Base-by-base conservation (phyloP, 108 stramenopile genomes). In the Bacterosira constricta region DNA sequence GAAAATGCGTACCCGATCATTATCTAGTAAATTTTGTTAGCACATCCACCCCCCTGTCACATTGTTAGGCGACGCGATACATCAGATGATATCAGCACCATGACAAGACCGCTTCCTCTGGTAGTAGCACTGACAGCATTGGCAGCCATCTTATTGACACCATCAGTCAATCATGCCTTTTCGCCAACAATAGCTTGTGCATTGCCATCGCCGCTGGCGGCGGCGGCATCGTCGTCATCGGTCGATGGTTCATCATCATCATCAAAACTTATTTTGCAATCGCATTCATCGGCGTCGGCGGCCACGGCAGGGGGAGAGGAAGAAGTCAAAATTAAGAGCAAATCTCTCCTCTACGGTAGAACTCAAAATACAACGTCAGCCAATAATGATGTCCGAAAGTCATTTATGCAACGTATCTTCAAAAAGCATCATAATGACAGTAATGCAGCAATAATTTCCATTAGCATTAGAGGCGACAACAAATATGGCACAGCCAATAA, bases 401-500 rank as follows among this genome's bases (percentile, higher is more conserved):
- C n/a, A n/a, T n/a, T n/a, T n/a, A n/a, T n/a, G n/a, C n/a, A n/a
- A n/a, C n/a, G n/a, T n/a, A n/a, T n/a, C n/a, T n/a, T n/a, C n/a
- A n/a, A n/a, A n/a, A n/a, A n/a, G n/a, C n/a, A n/a, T n/a, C n/a
- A n/a, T n/a, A n/a, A n/a, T n/a, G n/a, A 18, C 20, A 47, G 46
- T 47, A 1, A 4, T 47, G 2, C 20, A 47, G 1, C 20, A 20
- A 5, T 25, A 6, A 20, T 3, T 11, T 21, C 3, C 11, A 13
- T 49, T 49, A 25, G 47, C 3, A 11, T 8, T 11, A 25, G 23
- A 21, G 25, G 47, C 21, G 47, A 25, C 23, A 25, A 25, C 26
- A 8, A 10, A 25, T 49, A 49, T 32, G 55, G 55, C 35, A 34
- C 4, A 3, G 34, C 34, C 36, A 38, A 56, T 20, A 75, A 80